Percentiles rank a stretch among this genome's conserved stretches.
These are phyloP conservation scores for Coleophoma crateriformis DNA, from an alignment of 2,329 filamentous ascomycete genomes.

Conservation along the genomic window DNA sequence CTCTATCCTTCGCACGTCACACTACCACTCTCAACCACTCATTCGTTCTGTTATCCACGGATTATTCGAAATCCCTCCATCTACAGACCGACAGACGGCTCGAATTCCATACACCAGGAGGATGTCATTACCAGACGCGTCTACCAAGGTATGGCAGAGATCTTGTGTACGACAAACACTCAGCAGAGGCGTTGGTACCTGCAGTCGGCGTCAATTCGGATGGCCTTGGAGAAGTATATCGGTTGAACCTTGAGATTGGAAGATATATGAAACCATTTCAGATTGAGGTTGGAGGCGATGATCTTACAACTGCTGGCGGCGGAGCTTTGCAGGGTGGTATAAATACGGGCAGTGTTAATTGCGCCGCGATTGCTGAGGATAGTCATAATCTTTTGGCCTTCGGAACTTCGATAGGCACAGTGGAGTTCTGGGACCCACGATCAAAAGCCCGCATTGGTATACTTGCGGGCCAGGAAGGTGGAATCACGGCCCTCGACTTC, in stretches of 20 bases:
- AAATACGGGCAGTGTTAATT: conserved; percentile 79
- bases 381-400: conserved; percentile 90
- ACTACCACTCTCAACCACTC: conserved; percentile 89
- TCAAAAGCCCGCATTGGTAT: conserved; percentile 77
- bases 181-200: conserved; percentile 81
- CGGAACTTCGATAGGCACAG: conserved; percentile 88
- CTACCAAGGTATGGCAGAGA: conserved; percentile 91
- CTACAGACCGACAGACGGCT: conserved; percentile 86
- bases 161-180: conserved; percentile 74
- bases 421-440: conserved; percentile 93
- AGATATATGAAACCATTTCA: conserved; percentile 94
- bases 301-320: conserved; percentile 58
- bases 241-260: conserved; percentile 85
- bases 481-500: conserved; percentile 86
- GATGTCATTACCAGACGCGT: conserved; percentile 82
- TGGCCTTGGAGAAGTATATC: conserved; percentile 85
- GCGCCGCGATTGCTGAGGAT: conserved; percentile 77
- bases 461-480: conserved; percentile 61
- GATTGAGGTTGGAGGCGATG: conserved; percentile 82
- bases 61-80: conserved; percentile 93
- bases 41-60: conserved; percentile 80
- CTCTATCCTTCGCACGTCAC: conserved; percentile 88
- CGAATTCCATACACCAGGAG: conserved; percentile 87
- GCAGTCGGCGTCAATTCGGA: conserved; percentile 82
- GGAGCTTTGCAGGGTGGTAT: conserved; percentile 83